phyloP scores from a whole-genome alignment of 75 land plant species.

The Chamaecyparis obtusa region DNA sequence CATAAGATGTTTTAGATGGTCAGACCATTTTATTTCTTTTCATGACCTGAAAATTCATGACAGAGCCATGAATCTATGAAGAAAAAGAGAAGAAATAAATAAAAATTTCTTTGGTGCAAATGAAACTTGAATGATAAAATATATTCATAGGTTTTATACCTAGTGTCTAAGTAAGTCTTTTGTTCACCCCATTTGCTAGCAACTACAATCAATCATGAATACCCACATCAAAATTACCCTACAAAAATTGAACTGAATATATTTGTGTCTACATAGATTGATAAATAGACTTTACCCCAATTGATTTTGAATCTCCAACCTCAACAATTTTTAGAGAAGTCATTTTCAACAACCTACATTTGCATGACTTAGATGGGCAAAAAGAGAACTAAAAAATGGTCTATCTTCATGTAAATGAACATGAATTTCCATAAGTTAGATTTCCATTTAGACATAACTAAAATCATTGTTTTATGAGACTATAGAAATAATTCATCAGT shows the following conservation, averaged over 20 bases:
- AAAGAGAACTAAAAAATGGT: not conserved
- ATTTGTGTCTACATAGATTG: not conserved
- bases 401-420: not conserved
- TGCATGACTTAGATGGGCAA: not conserved
- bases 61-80: not conserved
- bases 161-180: not conserved
- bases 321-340: not conserved
- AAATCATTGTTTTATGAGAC: not conserved
- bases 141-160: not conserved
- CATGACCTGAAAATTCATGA: not conserved
- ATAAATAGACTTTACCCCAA: not conserved
- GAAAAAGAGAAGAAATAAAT: not conserved
- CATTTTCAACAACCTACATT: not conserved
- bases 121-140: too few species aligned
- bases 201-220: not conserved
- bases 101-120: not conserved
- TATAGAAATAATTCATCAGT: not conserved
- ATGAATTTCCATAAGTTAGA: not conserved
- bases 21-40: not conserved
- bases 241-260: not conserved
- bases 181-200: not conserved
- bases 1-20: not conserved
- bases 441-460: not conserved
- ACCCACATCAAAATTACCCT: not conserved
- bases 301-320: not conserved